Base-by-base conservation (phyloP, 176 grass and related monocot genomes). In the Aegilops umbellulata region DNA sequence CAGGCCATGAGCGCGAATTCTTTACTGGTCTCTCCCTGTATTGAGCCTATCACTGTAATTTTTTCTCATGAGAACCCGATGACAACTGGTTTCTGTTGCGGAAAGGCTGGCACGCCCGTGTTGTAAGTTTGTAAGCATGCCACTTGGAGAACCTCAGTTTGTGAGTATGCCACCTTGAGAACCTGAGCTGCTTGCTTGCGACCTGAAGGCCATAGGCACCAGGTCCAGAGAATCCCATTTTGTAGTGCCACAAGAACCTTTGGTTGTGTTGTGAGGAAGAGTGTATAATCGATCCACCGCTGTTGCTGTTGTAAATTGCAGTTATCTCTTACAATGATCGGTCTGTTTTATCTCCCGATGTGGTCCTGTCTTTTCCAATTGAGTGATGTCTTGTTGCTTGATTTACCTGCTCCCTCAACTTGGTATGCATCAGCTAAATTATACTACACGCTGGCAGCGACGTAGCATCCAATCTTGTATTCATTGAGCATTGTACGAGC, bases 41-140 rank as follows among this genome's bases (percentile, higher is more conserved):
- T 75, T 4, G 39, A 70, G 76, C 61, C 17, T 88, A 17, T 74
- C 46, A 23, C 51, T 70, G 65, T 74, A 75, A 25, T 44, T 64
- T 80, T 69, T 35, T 55, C 29, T 29, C 83, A 63, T 25, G 39
- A 44, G 86, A 88, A 84, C 69, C 15, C 15, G 61, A 30, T 68
- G 79, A 44, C 29, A 29, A 15, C 15, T 10, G 70, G 68, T 67
- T 39, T 19, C 60, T 87, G 60, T 77, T 62, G 76, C 32, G 34
- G 47, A 84, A 74, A 17, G 70, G 70, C 69, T 31, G 38, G 55
- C 13, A 41, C 46, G 36, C 17, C 57, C 80, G 23, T 80, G 34
- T 79, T 87, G 36, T 91, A 80, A 84, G 68, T 17, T 79, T 84
- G 35, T 91, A 74, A 87, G 68, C 15, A 38, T 51, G 85, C 17